Percentiles rank a stretch among this genome's conserved stretches.
Evolutionary conservation across 768 basidiomycete species (phyloP).

Genomic region (Chalciporus chontae): DNA sequence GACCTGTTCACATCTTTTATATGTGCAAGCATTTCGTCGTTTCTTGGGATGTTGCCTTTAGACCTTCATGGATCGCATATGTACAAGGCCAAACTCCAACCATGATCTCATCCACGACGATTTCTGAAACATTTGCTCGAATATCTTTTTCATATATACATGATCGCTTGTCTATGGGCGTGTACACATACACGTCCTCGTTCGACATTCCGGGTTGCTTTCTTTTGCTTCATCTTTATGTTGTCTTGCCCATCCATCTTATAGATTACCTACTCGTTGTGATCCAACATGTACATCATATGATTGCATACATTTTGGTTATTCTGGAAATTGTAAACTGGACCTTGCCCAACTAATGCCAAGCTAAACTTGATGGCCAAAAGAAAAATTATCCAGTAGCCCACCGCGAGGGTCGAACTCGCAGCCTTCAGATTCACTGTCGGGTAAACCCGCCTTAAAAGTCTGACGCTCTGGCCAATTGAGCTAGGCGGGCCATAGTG

Average conservation of each 20-base stretch:
- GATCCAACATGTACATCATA: constrained; percentile 16
- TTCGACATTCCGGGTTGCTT: constrained; percentile 8
- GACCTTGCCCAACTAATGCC: not conserved
- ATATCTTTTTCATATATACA: constrained; percentile 5
- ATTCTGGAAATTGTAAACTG: too few relatives aligned
- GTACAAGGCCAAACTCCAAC: constrained; percentile 16
- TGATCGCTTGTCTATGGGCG: constrained; percentile 5
- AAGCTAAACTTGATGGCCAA: not conserved
- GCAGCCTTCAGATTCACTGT: constrained; percentile 68
- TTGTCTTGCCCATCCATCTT: constrained; percentile 11
- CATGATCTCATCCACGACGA: constrained; percentile 11
- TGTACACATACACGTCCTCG: constrained; percentile 8
- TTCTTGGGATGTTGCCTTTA: constrained; percentile 28
- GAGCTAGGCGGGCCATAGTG: constrained; percentile 50
- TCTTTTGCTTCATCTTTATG: constrained; percentile 16
- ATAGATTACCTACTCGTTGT: constrained; percentile 20
- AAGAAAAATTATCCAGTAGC: constrained; percentile 38
- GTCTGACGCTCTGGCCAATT: constrained; percentile 63
- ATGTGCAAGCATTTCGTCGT: constrained; percentile 18
- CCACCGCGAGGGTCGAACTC: constrained; percentile 85
- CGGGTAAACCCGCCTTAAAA: constrained; percentile 33
- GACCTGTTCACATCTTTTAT: constrained; percentile 19
- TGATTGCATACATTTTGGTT: not conserved
- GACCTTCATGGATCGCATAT: constrained; percentile 21
- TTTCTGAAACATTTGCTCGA: constrained; percentile 9